phyloP scores from a whole-genome alignment of 345 rosid genomes.

The Boechera retrofracta region DNA sequence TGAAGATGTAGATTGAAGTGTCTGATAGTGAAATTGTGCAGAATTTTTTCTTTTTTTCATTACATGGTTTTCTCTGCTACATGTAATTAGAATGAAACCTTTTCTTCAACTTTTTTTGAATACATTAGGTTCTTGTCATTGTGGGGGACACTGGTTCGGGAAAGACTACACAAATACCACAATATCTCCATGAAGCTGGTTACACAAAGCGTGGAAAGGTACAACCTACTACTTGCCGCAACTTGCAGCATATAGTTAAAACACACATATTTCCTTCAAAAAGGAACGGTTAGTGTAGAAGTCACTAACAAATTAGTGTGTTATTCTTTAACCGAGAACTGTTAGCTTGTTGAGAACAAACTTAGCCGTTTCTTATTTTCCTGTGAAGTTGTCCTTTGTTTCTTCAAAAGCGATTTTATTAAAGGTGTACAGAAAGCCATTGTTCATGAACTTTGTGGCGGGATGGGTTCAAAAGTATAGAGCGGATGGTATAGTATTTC shows the following conservation, averaged over 20 bases:
- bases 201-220: constrained; percentile 95
- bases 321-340: constrained; percentile 5
- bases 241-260: constrained; percentile 26
- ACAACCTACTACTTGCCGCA: constrained; percentile 28
- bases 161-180: constrained; percentile 96
- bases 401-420: neutral
- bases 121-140: constrained; percentile 80
- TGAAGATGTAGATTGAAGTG: constrained; percentile 24
- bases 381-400: neutral
- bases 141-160: constrained; percentile 99
- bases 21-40: constrained; percentile 15
- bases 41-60: neutral
- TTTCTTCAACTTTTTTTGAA: neutral
- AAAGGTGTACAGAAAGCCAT: constrained; percentile 1
- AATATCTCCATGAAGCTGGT: constrained; percentile 96
- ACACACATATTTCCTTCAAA: neutral
- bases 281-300: constrained; percentile 14
- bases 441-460: constrained; percentile 33
- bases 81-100: constrained; percentile 20
- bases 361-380: neutral
- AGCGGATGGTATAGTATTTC: constrained; percentile 9
- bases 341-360: constrained; percentile 13
- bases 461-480: constrained; percentile 21
- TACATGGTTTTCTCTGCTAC: constrained; percentile 1
- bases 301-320: constrained; percentile 4